These are phyloP conservation scores for Aquilaria malaccensis DNA, from an alignment of 345 rosid genomes.

Conservation along the genomic window DNA sequence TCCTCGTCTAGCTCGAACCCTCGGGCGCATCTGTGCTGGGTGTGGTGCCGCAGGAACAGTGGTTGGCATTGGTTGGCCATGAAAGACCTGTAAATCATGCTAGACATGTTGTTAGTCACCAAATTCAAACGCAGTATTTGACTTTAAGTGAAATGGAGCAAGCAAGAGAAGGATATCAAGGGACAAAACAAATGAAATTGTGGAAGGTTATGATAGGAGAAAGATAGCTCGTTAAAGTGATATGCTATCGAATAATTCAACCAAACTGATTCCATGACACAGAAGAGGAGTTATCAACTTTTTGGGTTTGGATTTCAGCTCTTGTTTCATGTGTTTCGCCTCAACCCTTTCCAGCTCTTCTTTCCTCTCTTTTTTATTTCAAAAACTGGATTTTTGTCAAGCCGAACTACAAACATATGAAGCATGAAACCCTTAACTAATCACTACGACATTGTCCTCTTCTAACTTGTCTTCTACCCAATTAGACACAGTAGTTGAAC, in stretches of 20 bases:
- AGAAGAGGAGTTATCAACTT: no score
- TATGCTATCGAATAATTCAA: no score
- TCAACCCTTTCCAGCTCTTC: no score
- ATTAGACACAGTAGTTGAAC: constrained; percentile 11
- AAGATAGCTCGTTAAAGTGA: no score
- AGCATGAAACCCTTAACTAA: background rate
- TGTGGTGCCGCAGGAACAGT: constrained; percentile 74
- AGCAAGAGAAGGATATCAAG: no score
- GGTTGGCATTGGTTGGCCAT: constrained; percentile 78
- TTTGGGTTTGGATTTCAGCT: no score
- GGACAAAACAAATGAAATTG: no score
- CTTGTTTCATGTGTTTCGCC: no score
- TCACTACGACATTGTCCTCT: constrained; percentile 2
- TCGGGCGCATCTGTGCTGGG: constrained; percentile 89
- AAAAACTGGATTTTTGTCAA: constrained; percentile 18
- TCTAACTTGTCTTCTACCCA: constrained; percentile 2
- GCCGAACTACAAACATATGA: constrained; percentile 14
- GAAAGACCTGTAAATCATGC: constrained; percentile 55
- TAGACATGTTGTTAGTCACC: constrained; percentile 5
- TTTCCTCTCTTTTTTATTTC: constrained; percentile 17
- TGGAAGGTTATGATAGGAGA: no score
- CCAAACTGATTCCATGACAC: no score
- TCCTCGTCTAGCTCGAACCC: constrained; percentile 98
- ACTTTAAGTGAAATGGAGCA: no score
- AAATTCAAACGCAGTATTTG: no score